Base-by-base conservation (phyloP, 768 basidiomycete species). In the Dacryopinax primogenitus region DNA sequence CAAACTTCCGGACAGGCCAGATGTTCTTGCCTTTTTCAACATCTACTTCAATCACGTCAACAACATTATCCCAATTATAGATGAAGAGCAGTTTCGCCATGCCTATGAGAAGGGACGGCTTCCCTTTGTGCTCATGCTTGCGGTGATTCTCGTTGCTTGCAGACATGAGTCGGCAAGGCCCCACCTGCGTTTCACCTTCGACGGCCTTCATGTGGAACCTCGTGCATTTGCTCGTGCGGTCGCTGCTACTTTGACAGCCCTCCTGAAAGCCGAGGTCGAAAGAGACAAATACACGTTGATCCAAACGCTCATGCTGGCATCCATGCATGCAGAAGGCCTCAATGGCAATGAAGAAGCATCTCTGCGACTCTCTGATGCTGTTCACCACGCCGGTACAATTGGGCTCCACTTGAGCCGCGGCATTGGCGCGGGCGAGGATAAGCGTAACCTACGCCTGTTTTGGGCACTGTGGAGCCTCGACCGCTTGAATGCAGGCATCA, bases 231-330 rank as follows among this genome's bases (percentile, higher is more conserved):
- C 51, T 28, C 51, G 51, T 32, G 30, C 51, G 26, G 51, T 58
- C 15, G 51, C 51, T 13, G 51, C 51, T 3, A 58, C 51, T 3
- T 18, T 58, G 51, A 58, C 51, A 11, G 51, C 51, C 51, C 51
- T 58, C 51, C 18, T 58, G 51, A 58, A 58, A 58, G 51, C 51
- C 51, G 51, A 58, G 26, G 51, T 58, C 51, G 51, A 58, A 58
- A 58, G 51, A 21, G 51, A 58, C 51, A 58, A 58, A 30, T 30
- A 28, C 13, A 58, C 51, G 26, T 30, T 58, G 26, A 58, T 58
- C 51, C 51, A 32, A 13, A 32, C 30, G 51, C 51, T 58, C 26
- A 58, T 58, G 51, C 51, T 58, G 51, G 51, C 51, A 58, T 58
- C 51, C 3, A 58, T 58, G 51, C 51, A 58, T 32, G 51, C 51